Percentiles rank a stretch among this genome's conserved stretches.
phyloP scores from a whole-genome alignment of 2,329 filamentous ascomycete species.

The Phialophora chinensis region DNA sequence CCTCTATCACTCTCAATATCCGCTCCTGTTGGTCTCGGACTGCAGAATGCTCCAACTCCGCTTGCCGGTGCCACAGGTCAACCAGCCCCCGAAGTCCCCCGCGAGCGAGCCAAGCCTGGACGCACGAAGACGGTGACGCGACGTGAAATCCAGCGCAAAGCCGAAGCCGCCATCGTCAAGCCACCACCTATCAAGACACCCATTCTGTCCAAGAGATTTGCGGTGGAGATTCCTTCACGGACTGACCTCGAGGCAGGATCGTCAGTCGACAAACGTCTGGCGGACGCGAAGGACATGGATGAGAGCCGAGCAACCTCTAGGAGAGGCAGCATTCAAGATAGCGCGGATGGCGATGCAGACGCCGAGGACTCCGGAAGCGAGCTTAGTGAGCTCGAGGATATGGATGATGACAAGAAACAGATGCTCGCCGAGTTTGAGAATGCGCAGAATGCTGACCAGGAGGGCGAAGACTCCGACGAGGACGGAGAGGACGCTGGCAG shows the following conservation, averaged over 20 bases:
- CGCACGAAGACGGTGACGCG: conserved; percentile 65
- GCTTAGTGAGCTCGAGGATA: conserved; percentile 47
- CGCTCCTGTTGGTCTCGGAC: conserved; percentile 37
- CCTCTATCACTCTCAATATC: conserved; percentile 31
- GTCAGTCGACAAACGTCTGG: conserved; percentile 59
- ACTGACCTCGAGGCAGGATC: conserved; percentile 36
- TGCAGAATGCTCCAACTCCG: conserved; percentile 22
- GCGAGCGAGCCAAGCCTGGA: conserved; percentile 38
- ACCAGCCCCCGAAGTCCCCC: conserved; percentile 23
- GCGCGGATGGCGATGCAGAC: conserved; percentile 69
- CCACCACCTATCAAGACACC: conserved; percentile 45
- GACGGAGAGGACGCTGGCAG: conserved; percentile 46
- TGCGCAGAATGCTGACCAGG: conserved; percentile 60
- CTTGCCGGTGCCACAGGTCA: conserved; percentile 21
- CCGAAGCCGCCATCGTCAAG: conserved; percentile 61
- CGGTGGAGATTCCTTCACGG: conserved; percentile 38
- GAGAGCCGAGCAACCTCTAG: conserved; percentile 57
- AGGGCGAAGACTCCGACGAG: conserved; percentile 28
- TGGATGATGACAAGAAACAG: conserved; percentile 57
- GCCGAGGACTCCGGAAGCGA: conserved; percentile 47
- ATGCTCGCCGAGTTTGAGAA: conserved; percentile 30
- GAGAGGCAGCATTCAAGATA: conserved; percentile 67
- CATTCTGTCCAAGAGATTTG: conserved; percentile 37
- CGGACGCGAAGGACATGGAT: conserved; percentile 52
- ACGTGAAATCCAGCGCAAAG: conserved; percentile 63